Percentiles rank a stretch among this genome's conserved stretches.
phyloP scores from a whole-genome alignment of 129 eudicot species.

The carrot (Daucus carota) region DH1_v3.0 NC_030383.2:14707001-14707500 shows the following conservation, averaged over 20 bases:
- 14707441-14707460: not conserved
- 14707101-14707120: not conserved
- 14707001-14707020: not conserved
- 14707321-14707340: no score
- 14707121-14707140: not conserved
- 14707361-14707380: no score
- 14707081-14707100: not conserved
- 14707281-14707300: no score
- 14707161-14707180: not conserved
- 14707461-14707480: not conserved
- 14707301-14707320: no score
- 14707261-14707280: not conserved
- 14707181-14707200: not conserved
- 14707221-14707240: not conserved
- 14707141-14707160: not conserved
- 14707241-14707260: not conserved
- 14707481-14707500: conserved; percentile 83
- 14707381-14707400: no score
- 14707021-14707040: not conserved
- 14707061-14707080: not conserved
- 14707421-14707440: not conserved
- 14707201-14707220: not conserved
- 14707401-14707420: no score
- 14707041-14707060: not conserved
- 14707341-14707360: no score